A percentile compares a stretch with the other conserved stretches of the same genome.
These are phyloP conservation scores for Hypoxylon rubiginosum DNA, from an alignment of 2,329 filamentous ascomycete species.

Conservation along the genomic window DNA sequence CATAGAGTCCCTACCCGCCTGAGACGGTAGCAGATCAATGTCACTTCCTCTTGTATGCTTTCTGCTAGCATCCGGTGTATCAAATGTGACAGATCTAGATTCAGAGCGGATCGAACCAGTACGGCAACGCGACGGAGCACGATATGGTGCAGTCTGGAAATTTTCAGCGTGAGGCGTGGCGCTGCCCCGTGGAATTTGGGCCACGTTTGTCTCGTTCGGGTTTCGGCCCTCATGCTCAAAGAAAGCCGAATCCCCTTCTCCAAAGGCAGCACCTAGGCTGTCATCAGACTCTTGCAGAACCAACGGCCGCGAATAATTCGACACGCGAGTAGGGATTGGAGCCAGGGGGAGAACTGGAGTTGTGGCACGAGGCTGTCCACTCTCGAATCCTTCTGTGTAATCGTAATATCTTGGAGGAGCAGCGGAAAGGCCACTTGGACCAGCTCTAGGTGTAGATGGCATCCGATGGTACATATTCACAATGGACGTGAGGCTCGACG, in stretches of 20 bases:
- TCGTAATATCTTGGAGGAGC: slow-evolving; percentile 63
- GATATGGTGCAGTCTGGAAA: slow-evolving; percentile 15
- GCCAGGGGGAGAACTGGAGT: slow-evolving; percentile 41
- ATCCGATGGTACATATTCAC: slow-evolving; percentile 61
- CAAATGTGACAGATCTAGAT: slow-evolving; percentile 28
- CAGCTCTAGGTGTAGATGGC: slow-evolving; percentile 46
- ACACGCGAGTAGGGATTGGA: slow-evolving; percentile 40
- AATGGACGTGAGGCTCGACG: slow-evolving; percentile 64
- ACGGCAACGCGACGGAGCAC: slow-evolving; percentile 21
- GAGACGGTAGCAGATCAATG: slow-evolving; percentile 52
- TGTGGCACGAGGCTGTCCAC: slow-evolving; percentile 37
- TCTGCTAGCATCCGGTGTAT: slow-evolving; percentile 23
- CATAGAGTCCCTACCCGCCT: slow-evolving; percentile 49
- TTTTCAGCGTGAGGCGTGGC: slow-evolving; percentile 23
- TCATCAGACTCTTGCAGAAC: slow-evolving; percentile 47
- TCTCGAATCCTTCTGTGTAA: slow-evolving; percentile 66
- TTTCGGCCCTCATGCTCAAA: slow-evolving; percentile 43
- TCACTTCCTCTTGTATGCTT: slow-evolving; percentile 45
- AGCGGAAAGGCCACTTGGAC: slow-evolving; percentile 40
- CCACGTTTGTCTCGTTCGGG: slow-evolving; percentile 23
- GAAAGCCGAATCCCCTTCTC: slow-evolving; percentile 46
- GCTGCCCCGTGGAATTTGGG: slow-evolving; percentile 8
- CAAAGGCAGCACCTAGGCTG: slow-evolving; percentile 42
- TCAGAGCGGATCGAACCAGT: slow-evolving; percentile 38
- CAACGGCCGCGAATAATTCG: slow-evolving; percentile 40